phyloP scores from a whole-genome alignment of 1,284 basidiomycete species.

The Chiua sp. region DNA sequence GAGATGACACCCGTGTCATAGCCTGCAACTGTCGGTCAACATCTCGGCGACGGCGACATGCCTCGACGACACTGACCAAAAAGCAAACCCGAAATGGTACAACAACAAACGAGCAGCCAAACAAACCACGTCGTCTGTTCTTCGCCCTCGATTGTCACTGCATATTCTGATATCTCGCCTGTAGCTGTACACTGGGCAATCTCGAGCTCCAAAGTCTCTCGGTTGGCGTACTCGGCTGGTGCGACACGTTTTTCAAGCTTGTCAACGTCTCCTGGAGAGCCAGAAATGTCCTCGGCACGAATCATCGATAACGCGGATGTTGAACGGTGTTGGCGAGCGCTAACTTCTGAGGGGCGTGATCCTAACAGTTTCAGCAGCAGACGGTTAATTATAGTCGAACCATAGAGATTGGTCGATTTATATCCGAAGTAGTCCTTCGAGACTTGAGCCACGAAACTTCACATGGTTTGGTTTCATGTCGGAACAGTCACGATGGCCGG shows the following conservation, averaged over 20 bases:
- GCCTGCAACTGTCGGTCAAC: slow-evolving; percentile 45
- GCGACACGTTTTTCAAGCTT: slow-evolving; percentile 5
- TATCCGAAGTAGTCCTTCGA: neutral
- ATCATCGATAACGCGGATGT: slow-evolving; percentile 10
- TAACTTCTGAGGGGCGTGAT: neutral
- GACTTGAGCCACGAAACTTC: neutral
- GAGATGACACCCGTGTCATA: slow-evolving; percentile 85
- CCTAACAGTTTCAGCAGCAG: neutral
- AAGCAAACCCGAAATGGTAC: slow-evolving; percentile 75
- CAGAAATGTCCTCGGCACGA: neutral
- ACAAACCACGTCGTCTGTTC: slow-evolving; percentile 73
- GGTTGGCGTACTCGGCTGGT: slow-evolving; percentile 1
- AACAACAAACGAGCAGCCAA: slow-evolving; percentile 69
- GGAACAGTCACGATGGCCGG: no score
- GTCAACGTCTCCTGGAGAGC: neutral
- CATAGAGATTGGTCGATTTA: neutral
- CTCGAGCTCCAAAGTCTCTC: slow-evolving; percentile 15
- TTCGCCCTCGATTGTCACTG: slow-evolving; percentile 71
- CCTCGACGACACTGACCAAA: slow-evolving; percentile 58
- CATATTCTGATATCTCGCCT: slow-evolving; percentile 64
- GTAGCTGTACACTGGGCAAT: slow-evolving; percentile 21
- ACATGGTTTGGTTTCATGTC: neutral
- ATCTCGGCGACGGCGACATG: neutral
- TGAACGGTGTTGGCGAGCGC: neutral
- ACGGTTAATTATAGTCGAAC: neutral